Evolutionary conservation across 345 rosid species (phyloP), one percentile per base, ranked within the genome.

Genomic region (sweet orange (Citrus sinensis)): DNA sequence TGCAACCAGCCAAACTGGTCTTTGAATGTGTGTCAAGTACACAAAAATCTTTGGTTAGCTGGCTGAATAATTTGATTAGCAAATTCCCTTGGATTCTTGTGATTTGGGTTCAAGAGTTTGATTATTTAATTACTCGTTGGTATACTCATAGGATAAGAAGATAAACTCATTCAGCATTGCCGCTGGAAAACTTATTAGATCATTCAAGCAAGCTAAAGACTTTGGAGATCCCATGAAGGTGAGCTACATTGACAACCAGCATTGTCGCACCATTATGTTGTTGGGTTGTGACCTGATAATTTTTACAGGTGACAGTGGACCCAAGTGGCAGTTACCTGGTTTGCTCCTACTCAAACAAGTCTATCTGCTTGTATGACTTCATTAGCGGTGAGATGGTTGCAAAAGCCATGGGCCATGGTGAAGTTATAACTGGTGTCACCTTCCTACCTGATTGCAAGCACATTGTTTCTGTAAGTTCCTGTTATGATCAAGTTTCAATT

Each of bases 391-490:
- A 91, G 85, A 79, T 94, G 88, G 88, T 90, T 76, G 77, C 85
- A 56, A 90, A 90, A 81, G 93, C 92, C 75, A 76, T 84, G 78
- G 98, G 97, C 71, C 98, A 94, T 77, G 88, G 95, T 75, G 95
- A 91, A 87, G 86, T 89, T 67, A 79, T 88, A 66, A 94, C 95
- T 67, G 97, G 98, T 78, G 80, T 92, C 76, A 90, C 90, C 73
- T 94, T 92, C 85, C 84, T 94, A 86, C 91, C 95, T 72, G 95
- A 94, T 84, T 92, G 94, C 92, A 85, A 82, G 86, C 98, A 94
- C 85, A 82, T 94, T 11, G 85, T 92, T 79, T 91, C 97, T 65
- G 98, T 94, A 82, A 91, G 98, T 86, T 80, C 66, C 70, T 78
- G 49, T 66, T 39, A n/a, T 73, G 61, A 70, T 64, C 77, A 40